Base-by-base conservation (phyloP, 768 basidiomycete genomes). In the Tricholoma terreum region DNA sequence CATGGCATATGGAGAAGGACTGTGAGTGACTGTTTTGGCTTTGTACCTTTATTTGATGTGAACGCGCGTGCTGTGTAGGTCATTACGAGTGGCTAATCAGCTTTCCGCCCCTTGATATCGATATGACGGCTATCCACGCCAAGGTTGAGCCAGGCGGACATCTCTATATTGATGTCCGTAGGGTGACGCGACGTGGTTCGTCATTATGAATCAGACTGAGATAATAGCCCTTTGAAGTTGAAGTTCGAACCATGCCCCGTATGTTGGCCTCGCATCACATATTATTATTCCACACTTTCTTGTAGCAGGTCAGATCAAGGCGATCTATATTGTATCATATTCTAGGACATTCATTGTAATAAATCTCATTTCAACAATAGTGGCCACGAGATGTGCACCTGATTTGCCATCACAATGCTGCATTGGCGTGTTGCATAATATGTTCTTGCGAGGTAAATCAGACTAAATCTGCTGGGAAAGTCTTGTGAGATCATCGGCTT, bases 31-130 rank as follows among this genome's bases (percentile, higher is more conserved):
- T 24, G 31, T 9, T 2, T 27, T 58, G 49, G 49, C 36, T 22
- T 58, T 52, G 31, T 52, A 14, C 22, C 42, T 8, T 30, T 6
- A 30, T 27, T 33, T 36, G 27, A 38, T 36, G 15, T 49, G 60
- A 15, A 55, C 22, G 45, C 21, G 33, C 54, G 50, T 30, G n/a
- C 55, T 11, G 33, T 53, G 14, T 56, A 86, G 84, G 80, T 61
- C 84, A 84, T 63, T 84, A 81, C 59, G 84, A 84, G 60, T 86
- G 84, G 84, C 76, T 80, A 56, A 79, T 84, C 60, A 71, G 68
- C 15, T 86, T 86, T 58, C 65, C 81, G 31, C 76, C 80, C 9
- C 70, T 75, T 9, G 84, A 86, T 58, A 76, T 82, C 53, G 80
- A 85, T 65, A 79, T 84, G 78, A 61, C 73, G 6, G 72, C 75